These are phyloP conservation scores for Ambrosiella cleistominuta DNA, from an alignment of 2,329 filamentous ascomycete species.

Conservation along the genomic window DNA sequence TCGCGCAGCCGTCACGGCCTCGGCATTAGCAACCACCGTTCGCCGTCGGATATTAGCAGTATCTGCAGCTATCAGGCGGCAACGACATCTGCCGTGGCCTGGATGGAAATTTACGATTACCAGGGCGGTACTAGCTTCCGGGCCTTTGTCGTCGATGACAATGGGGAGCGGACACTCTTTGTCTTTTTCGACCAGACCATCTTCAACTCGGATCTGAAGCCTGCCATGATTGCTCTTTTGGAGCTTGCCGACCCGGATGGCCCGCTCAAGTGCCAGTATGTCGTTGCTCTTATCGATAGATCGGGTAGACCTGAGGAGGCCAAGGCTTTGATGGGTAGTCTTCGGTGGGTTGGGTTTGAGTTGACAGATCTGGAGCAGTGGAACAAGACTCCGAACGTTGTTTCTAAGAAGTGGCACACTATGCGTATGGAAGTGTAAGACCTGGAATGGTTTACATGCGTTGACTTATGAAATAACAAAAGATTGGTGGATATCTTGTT, in stretches of 20 bases:
- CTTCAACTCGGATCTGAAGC: constrained; percentile 63
- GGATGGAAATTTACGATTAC: constrained; percentile 75
- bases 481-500: background rate
- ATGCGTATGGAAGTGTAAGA: constrained; percentile 68
- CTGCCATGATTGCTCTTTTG: constrained; percentile 80
- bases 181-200: constrained; percentile 66
- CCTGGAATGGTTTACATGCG: background rate
- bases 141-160: constrained; percentile 61
- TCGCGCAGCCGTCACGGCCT: background rate
- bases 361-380: constrained; percentile 65
- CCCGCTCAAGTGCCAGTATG: constrained; percentile 56
- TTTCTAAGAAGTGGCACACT: constrained; percentile 68
- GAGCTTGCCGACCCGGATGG: constrained; percentile 53
- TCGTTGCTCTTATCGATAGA: constrained; percentile 70
- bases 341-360: constrained; percentile 88
- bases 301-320: constrained; percentile 33
- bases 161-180: constrained; percentile 58
- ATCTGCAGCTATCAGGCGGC: background rate
- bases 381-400: constrained; percentile 43
- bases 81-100: constrained; percentile 32
- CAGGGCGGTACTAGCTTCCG: constrained; percentile 67
- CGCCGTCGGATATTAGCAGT: background rate
- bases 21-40: background rate
- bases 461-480: background rate
- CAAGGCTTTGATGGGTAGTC: constrained; percentile 56